Base-by-base conservation (phyloP, 768 basidiomycete species). In the Termitomyces sp. region DNA sequence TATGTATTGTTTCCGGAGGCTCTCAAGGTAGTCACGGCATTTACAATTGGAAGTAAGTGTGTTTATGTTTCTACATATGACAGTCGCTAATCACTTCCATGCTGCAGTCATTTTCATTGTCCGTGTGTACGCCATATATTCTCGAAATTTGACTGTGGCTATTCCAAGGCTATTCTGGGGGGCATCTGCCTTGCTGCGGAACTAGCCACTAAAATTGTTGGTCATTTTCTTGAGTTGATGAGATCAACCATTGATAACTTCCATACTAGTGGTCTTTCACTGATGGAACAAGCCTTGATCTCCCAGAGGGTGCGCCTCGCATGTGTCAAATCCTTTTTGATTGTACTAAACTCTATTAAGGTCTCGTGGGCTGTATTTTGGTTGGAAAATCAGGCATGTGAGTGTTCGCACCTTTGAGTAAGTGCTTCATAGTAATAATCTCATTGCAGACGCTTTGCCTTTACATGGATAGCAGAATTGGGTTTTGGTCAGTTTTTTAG, bases 381-480 rank as follows among this genome's bases (percentile, higher is more conserved):
- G 68, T 72, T n/a, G 76, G 74, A 36, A 70, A 59, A 40, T 67
- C 32, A 28, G 22, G 13, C 12, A 24, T 48, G 46, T 28, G 3
- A 32, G 46, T 45, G 40, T 55, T 73, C 74, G 6, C 7, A 24
- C 20, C 33, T 16, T 44, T 20, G 42, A 7, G 20, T 2, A 20
- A 44, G 73, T 66, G 2, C 3, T 40, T 51, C 39, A 24, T 32
- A 18, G 20, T 20, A 38, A 5, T 11, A 22, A n/a, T 13, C 24
- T 36, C n/a, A 38, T 22, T 28, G 12, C 58, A 76, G 75, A 1
- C 72, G 76, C 15, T 73, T 77, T 57, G 70, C 67, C 15, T 73
- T 70, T 39, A 75, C 74, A 7, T 77, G 75, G 75, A 70, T 76
- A 24, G 73, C 74, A 18, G 76, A 77, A 49, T 67, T 77, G 7